Evolutionary conservation across 2,329 filamentous ascomycete genomes (phyloP).

Genomic region (Neoscytalidium dimidiatum): DNA sequence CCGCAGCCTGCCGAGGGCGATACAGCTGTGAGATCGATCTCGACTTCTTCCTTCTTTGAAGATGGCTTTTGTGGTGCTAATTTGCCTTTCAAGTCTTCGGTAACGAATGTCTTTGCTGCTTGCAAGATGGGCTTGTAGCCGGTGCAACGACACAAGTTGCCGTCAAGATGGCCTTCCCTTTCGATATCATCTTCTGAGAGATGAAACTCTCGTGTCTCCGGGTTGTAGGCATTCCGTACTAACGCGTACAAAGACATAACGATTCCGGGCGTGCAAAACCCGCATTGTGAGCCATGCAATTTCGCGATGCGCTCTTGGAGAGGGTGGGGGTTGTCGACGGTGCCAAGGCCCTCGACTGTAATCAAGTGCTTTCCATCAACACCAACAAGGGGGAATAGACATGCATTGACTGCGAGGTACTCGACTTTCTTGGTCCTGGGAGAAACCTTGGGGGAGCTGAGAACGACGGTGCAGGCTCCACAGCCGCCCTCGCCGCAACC

Average conservation of each 20-base stretch:
- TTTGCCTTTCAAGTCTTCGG: conserved; percentile 47
- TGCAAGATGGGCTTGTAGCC: conserved; percentile 92
- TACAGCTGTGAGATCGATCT: conserved; percentile 31
- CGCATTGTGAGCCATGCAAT: conserved; percentile 87
- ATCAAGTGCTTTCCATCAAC: conserved; percentile 97
- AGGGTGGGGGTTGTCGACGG: conserved; percentile 80
- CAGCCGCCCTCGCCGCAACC: conserved; percentile 95
- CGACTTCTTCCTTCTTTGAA: neutral
- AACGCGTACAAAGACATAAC: conserved; percentile 92
- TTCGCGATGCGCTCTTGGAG: conserved; percentile 87
- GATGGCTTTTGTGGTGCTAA: conserved; percentile 23
- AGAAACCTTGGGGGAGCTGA: conserved; percentile 20
- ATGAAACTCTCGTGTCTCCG: conserved; percentile 35
- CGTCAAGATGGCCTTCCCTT: conserved; percentile 67
- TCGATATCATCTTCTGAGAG: conserved; percentile 39
- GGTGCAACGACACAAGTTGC: conserved; percentile 90
- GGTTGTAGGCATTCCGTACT: conserved; percentile 65
- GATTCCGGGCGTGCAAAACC: conserved; percentile 95
- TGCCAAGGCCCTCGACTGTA: conserved; percentile 92
- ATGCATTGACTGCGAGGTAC: conserved; percentile 93
- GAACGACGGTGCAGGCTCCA: conserved; percentile 85
- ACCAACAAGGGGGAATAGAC: conserved; percentile 84
- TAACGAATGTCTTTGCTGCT: conserved; percentile 84
- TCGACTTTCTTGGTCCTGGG: conserved; percentile 69
- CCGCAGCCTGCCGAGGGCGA: conserved; percentile 28